Percentiles rank a stretch among this genome's conserved stretches.
These are phyloP conservation scores for Immersiella caudata DNA, from an alignment of 495 filamentous ascomycete genomes.

Conservation along the genomic window DNA sequence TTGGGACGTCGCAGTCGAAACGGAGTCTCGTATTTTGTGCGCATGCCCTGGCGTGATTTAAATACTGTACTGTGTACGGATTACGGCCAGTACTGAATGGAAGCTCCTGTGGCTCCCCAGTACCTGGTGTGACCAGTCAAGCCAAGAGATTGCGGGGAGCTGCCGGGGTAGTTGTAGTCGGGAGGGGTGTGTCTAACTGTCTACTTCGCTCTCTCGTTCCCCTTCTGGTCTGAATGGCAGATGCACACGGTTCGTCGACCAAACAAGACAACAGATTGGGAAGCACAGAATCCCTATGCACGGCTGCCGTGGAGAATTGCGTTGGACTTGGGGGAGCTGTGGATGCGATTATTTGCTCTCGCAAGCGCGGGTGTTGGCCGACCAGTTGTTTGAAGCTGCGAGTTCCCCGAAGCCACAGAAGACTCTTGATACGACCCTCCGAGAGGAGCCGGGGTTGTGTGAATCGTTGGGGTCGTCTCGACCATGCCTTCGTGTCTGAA, in stretches of 20 bases:
- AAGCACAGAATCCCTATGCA: background rate
- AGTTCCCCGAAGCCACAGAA: background rate
- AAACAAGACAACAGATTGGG: slow-evolving; percentile 5
- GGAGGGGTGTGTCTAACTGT: slow-evolving; percentile 7
- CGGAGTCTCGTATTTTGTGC: slow-evolving; percentile 14
- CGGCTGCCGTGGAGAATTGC: background rate
- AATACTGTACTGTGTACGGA: background rate
- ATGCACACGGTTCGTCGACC: no score
- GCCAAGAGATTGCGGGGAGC: slow-evolving; percentile 8
- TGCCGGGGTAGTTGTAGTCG: background rate
- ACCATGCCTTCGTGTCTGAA: background rate
- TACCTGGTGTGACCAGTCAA: slow-evolving; percentile 6
- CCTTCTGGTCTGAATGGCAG: background rate
- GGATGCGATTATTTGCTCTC: slow-evolving; percentile 3
- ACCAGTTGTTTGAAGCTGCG: background rate
- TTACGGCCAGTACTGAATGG: background rate
- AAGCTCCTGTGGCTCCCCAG: background rate
- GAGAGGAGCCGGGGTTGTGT: background rate
- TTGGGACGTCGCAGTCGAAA: slow-evolving; percentile 12
- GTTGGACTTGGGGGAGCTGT: background rate
- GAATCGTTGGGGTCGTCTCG: background rate
- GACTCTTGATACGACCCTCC: background rate
- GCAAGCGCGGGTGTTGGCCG: background rate
- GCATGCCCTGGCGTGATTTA: slow-evolving; percentile 1
- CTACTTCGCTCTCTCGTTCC: background rate